These are phyloP conservation scores for Geotrichum candidum DNA, from an alignment of 1,139 yeast species.

Conservation along the genomic window DNA sequence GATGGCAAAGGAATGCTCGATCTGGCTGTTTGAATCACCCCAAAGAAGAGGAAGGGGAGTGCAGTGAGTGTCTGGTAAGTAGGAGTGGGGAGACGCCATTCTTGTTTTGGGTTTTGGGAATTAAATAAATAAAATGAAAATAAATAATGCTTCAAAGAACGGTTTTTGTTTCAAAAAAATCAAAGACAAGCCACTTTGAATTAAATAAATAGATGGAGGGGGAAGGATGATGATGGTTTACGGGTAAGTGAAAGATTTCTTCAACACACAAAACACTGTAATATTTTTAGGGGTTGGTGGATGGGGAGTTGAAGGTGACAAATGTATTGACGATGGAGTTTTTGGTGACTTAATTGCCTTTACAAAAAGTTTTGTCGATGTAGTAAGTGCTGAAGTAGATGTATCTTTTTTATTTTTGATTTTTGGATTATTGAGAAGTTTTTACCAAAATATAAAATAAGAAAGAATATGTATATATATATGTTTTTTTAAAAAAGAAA, in stretches of 20 bases:
- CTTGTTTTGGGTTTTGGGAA: neutral
- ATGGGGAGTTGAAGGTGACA: neutral
- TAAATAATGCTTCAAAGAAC: neutral
- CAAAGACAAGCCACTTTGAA: neutral
- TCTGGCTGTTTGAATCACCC: slow-evolving; percentile 15
- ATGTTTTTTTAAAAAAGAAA: too few relatives aligned
- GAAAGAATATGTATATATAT: too few relatives aligned
- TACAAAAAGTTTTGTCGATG: too few relatives aligned
- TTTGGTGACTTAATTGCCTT: neutral
- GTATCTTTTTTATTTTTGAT: too few relatives aligned
- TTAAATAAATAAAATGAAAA: neutral
- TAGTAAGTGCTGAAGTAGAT: too few relatives aligned
- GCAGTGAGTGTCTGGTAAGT: slow-evolving; percentile 20
- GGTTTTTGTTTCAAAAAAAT: neutral
- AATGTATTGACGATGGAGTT: neutral
- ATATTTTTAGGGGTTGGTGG: neutral
- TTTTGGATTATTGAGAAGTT: too few relatives aligned
- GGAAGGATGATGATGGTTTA: neutral
- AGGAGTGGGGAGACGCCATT: neutral
- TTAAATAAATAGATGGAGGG: too few relatives aligned
- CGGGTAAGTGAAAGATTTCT: neutral
- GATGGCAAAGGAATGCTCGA: neutral
- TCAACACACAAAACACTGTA: neutral
- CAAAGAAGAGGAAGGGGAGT: slow-evolving; percentile 28
- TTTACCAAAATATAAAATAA: too few relatives aligned